Percentiles rank a stretch among this genome's conserved stretches.
Conservation (phyloP, 2,329 filamentous ascomycete genomes). For the Sodiomyces alkalinus region DNA sequence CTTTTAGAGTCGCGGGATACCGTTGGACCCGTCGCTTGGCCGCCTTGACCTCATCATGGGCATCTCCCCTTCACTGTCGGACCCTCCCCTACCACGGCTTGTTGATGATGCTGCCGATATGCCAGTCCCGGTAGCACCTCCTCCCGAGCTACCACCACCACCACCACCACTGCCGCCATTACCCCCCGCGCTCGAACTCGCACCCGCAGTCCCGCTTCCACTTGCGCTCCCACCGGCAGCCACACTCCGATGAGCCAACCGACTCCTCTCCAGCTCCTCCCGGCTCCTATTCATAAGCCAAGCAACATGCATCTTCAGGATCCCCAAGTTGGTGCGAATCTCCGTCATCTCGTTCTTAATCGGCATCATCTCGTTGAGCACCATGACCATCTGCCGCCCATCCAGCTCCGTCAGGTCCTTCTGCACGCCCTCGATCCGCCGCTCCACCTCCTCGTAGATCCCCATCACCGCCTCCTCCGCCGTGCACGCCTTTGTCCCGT, state of each 20-base stretch:
- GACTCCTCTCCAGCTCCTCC: slow-evolving; percentile 23
- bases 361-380: slow-evolving; percentile 45
- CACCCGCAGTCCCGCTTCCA: too few relatives aligned
- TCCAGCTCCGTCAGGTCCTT: slow-evolving; percentile 42
- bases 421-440: slow-evolving; percentile 38
- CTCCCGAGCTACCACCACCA: too few relatives aligned
- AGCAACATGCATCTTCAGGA: slow-evolving; percentile 43
- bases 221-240: not conserved
- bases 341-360: slow-evolving; percentile 49
- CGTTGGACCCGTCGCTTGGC: slow-evolving; percentile 16
- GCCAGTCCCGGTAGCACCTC: too few relatives aligned
- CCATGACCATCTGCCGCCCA: slow-evolving; percentile 42
- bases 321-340: slow-evolving; percentile 38
- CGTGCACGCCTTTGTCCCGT: slow-evolving; percentile 6
- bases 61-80: slow-evolving; percentile 11
- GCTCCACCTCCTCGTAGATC: slow-evolving; percentile 9
- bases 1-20: slow-evolving; percentile 19
- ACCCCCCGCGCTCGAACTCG: slow-evolving; percentile 3
- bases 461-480: slow-evolving; percentile 9
- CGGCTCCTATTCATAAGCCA: slow-evolving; percentile 40
- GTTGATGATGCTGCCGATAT: not conserved
- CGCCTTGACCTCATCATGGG: slow-evolving; percentile 10
- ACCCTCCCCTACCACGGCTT: slow-evolving; percentile 11
- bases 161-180: slow-evolving; percentile 10
- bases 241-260: slow-evolving; percentile 11